Base-by-base conservation (phyloP, 2,329 filamentous ascomycete genomes). In the Fusarium agapanthi region DNA sequence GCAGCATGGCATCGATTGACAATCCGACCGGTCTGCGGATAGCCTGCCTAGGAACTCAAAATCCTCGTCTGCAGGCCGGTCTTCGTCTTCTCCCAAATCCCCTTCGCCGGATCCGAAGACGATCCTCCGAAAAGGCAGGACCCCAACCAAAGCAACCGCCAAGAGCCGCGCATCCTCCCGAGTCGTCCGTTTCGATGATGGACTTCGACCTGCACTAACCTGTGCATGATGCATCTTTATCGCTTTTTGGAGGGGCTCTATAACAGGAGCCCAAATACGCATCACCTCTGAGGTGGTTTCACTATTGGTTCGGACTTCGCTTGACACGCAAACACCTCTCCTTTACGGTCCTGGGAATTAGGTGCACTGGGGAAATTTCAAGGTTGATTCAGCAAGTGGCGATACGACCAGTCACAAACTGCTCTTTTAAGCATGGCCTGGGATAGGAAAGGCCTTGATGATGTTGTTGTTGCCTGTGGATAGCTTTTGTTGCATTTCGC, bases 1-100 rank as follows among this genome's bases (percentile, higher is more conserved):
- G 82, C 94, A 98, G 85, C 95, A 99, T 85, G 95, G 95, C 83
- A 98, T 98, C 89, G 95, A 98, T 91, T 99, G 94, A 95, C 90
- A 90, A 89, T 89, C 87, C 88, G 90, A 92, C 90, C 90, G 89
- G 89, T 85, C 89, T 89, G 86, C 83, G 82, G 88, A 88, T 80
- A 82, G 79, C 81, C 82, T 81, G 81, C 80, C 77, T 75, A 81
- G 81, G 78, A 81, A 85, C 79, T 81, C 79, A 76, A 72, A 77
- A 77, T 82, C 84, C 79, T 82, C 80, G 83, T 88, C 87, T 87
- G 87, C 87, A 87, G 88, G 87, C 88, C 88, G 88, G 88, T 90
- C 87, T 85, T 84, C 83, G 82, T 80, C 81, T 81, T 83, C 85
- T 79, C 78, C 83, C 60, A 79, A 80, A 73, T 76, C 82, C 73